phyloP scores from a whole-genome alignment of 305 asterid genomes.

The Nicotiana rustica region DNA sequence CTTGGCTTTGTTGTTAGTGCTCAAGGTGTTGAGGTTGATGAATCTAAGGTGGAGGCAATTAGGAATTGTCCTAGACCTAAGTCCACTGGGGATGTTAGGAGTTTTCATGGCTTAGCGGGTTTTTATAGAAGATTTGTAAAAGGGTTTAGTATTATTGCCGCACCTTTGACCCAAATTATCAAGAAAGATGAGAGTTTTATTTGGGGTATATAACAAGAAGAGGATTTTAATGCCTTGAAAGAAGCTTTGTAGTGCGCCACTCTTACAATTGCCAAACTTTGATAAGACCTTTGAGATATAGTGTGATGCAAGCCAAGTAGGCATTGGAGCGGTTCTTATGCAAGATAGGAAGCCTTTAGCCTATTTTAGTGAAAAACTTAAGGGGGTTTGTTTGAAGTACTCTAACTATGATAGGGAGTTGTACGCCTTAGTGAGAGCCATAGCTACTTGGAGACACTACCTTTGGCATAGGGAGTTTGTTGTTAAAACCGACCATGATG shows the following conservation, averaged over 20 bases:
- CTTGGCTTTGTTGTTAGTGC: too few relatives aligned
- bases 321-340: background rate
- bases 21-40: too few relatives aligned
- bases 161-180: background rate
- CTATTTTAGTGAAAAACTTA: background rate
- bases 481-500: background rate
- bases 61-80: too few relatives aligned
- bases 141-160: background rate
- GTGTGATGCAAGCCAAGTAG: background rate
- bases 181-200: background rate
- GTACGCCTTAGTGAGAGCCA: background rate
- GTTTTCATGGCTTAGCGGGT: too few relatives aligned
- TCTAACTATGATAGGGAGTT: background rate
- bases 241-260: background rate
- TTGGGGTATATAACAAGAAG: background rate
- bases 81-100: too few relatives aligned
- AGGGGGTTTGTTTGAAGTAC: background rate
- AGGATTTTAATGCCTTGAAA: background rate
- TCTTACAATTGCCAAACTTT: background rate
- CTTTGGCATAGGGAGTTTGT: background rate
- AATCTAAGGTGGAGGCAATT: too few relatives aligned
- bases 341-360: background rate
- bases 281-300: background rate
- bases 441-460: background rate
- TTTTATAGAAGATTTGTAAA: background rate